These are phyloP conservation scores for Aspergillus flavus DNA, from an alignment of 2,329 filamentous ascomycete species.

Conservation along the genomic window DNA sequence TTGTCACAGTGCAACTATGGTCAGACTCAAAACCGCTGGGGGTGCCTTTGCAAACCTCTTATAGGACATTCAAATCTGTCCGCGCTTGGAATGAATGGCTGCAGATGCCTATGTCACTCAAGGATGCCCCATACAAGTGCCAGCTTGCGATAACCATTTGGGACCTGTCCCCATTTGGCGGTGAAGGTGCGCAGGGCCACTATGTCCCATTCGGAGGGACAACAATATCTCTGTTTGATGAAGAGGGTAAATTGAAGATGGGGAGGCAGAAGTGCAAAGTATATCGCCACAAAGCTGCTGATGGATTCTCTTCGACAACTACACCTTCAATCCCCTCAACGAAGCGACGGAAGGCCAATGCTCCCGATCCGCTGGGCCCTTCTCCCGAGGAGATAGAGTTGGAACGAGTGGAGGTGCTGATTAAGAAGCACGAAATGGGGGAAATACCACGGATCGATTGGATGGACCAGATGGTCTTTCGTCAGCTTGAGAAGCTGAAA, in stretches of 20 bases:
- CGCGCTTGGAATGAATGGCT: conserved; percentile 95
- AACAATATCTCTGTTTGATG: conserved; percentile 87
- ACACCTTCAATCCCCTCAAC: conserved; percentile 72
- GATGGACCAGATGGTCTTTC: conserved; percentile 93
- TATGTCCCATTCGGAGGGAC: conserved; percentile 92
- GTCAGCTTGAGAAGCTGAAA: conserved; percentile 79
- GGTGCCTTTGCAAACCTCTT: conserved; percentile 87
- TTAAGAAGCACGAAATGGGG: conserved; percentile 98
- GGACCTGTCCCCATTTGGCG: conserved; percentile 84
- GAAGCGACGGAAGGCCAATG: conserved; percentile 54
- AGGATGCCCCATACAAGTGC: conserved; percentile 76
- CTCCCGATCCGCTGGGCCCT: conserved; percentile 48
- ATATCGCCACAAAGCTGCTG: conserved; percentile 78
- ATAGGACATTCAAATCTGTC: conserved; percentile 80
- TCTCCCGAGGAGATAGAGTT: conserved; percentile 81
- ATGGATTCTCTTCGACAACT: conserved; percentile 76
- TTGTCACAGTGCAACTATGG: conserved; percentile 91
- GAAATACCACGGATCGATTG: conserved; percentile 92
- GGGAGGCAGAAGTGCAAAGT: conserved; percentile 89
- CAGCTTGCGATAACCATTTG: conserved; percentile 91
- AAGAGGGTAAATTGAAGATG: conserved; percentile 86
- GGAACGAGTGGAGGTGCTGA: conserved; percentile 81
- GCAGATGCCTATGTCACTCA: conserved; percentile 80
- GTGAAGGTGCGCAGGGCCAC: conserved; percentile 69
- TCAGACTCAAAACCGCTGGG: conserved; percentile 93